Conservation (phyloP, 192 early-diverging fungal species). For the Gorgonomyces haynaldii region DNA sequence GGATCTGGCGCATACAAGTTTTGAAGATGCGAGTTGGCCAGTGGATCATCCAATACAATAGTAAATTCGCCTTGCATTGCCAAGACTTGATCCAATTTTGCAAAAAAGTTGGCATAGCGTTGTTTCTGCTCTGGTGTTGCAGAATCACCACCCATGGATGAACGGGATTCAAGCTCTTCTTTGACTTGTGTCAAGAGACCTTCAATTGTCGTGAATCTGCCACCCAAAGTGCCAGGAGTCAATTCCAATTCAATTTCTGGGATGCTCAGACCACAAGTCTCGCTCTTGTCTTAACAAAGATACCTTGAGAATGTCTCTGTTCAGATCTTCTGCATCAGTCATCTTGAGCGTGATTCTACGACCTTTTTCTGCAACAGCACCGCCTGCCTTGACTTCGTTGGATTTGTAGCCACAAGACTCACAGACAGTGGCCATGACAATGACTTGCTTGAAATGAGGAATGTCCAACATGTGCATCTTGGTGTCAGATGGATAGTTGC, state of each 20-base stretch:
- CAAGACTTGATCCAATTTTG: conserved; percentile 56
- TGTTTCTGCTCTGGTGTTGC: conserved; percentile 32
- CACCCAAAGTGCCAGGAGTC: conserved; percentile 78
- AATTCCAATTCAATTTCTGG: conserved; percentile 85
- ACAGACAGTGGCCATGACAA: conserved; percentile 90
- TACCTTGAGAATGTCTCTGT: conserved; percentile 83
- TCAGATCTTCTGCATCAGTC: conserved; percentile 76
- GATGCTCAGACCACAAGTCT: conserved; percentile 80
- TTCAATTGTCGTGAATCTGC: conserved; percentile 91
- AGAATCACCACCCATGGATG: conserved; percentile 64
- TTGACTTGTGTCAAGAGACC: conserved; percentile 80
- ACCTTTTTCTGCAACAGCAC: conserved; percentile 66
- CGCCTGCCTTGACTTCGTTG: conserved; percentile 94
- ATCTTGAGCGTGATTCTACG: conserved; percentile 72
- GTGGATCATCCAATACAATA: conserved; percentile 67
- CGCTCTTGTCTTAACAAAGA: conserved; percentile 36
- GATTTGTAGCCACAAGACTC: conserved; percentile 86
- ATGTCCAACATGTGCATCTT: conserved; percentile 87
- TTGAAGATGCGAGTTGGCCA: conserved; percentile 62
- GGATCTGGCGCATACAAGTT: conserved; percentile 89
- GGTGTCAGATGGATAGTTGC: conserved; percentile 63
- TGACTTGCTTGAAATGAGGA: conserved; percentile 91
- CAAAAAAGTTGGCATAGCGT: conserved; percentile 58
- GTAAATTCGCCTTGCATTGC: conserved; percentile 26
- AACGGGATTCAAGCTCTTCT: conserved; percentile 60